Evolutionary conservation across 345 rosid species (phyloP).

Genomic region (Aethionema arabicum): DNA sequence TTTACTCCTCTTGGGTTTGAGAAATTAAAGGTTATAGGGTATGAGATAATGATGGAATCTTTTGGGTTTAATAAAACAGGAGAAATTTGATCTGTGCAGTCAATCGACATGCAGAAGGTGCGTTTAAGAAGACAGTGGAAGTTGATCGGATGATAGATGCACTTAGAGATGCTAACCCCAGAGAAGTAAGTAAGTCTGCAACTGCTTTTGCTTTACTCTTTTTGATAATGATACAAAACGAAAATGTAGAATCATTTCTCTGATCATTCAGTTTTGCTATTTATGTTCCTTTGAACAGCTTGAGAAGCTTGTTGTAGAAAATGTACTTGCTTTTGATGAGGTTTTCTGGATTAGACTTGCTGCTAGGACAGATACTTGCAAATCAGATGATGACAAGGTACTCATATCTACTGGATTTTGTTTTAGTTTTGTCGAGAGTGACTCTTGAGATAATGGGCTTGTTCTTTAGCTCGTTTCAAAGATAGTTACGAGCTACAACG

Average conservation of each 20-base stretch:
- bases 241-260: conserved; percentile 4
- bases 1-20: not conserved
- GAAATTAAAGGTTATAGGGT: conserved; percentile 26
- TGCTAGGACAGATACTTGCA: conserved; percentile 80
- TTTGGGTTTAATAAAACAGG: conserved; percentile 79
- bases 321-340: conserved; percentile 83
- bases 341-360: conserved; percentile 89
- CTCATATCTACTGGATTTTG: conserved; percentile 41
- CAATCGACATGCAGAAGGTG: conserved; percentile 74
- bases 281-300: conserved; percentile 51
- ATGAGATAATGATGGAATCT: conserved; percentile 43
- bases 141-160: conserved; percentile 74
- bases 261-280: conserved; percentile 13
- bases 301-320: conserved; percentile 76
- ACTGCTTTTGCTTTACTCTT: not conserved
- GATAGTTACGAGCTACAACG: too few relatives aligned
- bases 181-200: conserved; percentile 51
- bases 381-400: conserved; percentile 93
- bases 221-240: not conserved
- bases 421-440: conserved; percentile 20
- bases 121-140: conserved; percentile 89
- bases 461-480: too few relatives aligned
- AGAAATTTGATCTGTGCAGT: conserved; percentile 82
- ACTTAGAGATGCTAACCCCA: conserved; percentile 72
- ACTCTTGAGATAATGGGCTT: too few relatives aligned